Conservation (phyloP, 768 basidiomycete species). For the Infundibulicybe gibba region DNA sequence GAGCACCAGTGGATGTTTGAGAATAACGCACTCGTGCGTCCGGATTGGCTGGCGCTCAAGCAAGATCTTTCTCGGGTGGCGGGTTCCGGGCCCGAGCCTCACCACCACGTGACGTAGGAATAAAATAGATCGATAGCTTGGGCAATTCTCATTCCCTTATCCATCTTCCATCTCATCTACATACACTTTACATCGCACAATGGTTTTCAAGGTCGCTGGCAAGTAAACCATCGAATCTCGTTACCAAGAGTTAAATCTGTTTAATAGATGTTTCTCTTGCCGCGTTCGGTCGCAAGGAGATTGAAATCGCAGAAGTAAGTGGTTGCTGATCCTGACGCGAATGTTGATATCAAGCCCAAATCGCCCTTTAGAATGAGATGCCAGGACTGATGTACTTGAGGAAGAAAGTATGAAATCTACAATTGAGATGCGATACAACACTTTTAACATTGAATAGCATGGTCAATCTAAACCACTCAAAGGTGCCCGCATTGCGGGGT, state of each 20-base stretch:
- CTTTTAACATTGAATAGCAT: conserved; percentile 50
- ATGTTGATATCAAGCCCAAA: neutral
- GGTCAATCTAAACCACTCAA: conserved; percentile 79
- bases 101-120: conserved; percentile 22
- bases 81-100: too few species aligned
- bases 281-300: conserved; percentile 99
- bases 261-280: conserved; percentile 87
- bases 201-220: conserved; percentile 94
- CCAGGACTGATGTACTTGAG: conserved; percentile 94
- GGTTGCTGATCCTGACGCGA: conserved; percentile 9
- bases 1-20: too few species aligned
- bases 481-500: conserved; percentile 95
- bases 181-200: conserved; percentile 30
- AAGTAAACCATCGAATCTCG: conserved; percentile 9
- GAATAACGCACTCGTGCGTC: too few species aligned
- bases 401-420: conserved; percentile 54
- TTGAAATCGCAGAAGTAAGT: conserved; percentile 94
- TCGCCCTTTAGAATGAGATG: conserved; percentile 73
- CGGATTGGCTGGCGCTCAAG: too few species aligned
- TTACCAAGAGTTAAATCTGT: too few species aligned
- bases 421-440: conserved; percentile 8
- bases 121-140: conserved; percentile 29
- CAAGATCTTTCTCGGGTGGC: too few species aligned
- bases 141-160: conserved; percentile 16
- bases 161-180: conserved; percentile 12